A percentile compares a stretch with the other conserved stretches of the same genome.
Evolutionary conservation across 2,329 filamentous ascomycete genomes (phyloP).

Genomic region (Fusarium pilosicola): DNA sequence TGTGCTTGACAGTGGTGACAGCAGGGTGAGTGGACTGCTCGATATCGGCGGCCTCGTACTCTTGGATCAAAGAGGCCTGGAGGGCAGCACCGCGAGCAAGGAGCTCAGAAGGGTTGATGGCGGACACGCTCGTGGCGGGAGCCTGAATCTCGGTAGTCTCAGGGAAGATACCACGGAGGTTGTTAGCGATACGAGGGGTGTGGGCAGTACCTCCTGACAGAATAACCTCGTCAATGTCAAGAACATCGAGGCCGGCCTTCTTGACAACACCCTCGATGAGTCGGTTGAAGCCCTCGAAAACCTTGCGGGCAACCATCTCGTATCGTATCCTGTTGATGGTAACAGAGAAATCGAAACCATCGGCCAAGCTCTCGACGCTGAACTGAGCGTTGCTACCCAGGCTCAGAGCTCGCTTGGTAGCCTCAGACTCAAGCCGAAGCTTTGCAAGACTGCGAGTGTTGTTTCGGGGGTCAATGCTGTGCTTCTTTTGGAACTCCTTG

Average conservation of each 20-base stretch:
- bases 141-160: constrained; percentile 81
- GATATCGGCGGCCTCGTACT: constrained; percentile 93
- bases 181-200: constrained; percentile 89
- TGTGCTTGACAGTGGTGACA: constrained; percentile 93
- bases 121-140: constrained; percentile 78
- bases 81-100: constrained; percentile 90
- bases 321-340: constrained; percentile 95
- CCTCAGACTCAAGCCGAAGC: constrained; percentile 89
- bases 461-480: constrained; percentile 86
- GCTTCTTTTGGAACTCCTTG: constrained; percentile 99
- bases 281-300: constrained; percentile 87
- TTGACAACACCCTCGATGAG: constrained; percentile 86
- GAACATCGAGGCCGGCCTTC: constrained; percentile 90
- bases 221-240: constrained; percentile 95
- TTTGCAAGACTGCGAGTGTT: constrained; percentile 88
- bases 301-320: constrained; percentile 86
- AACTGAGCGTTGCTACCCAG: constrained; percentile 89
- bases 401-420: constrained; percentile 90
- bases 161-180: constrained; percentile 83
- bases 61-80: constrained; percentile 92
- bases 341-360: constrained; percentile 89
- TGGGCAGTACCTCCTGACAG: constrained; percentile 92
- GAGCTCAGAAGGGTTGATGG: constrained; percentile 94
- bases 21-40: constrained; percentile 95
- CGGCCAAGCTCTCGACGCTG: constrained; percentile 89